Evolutionary conservation across 768 basidiomycete species (phyloP), one percentile per base, ranked within the genome.

Genomic region (Krasilnikovozyma curviuscula): DNA sequence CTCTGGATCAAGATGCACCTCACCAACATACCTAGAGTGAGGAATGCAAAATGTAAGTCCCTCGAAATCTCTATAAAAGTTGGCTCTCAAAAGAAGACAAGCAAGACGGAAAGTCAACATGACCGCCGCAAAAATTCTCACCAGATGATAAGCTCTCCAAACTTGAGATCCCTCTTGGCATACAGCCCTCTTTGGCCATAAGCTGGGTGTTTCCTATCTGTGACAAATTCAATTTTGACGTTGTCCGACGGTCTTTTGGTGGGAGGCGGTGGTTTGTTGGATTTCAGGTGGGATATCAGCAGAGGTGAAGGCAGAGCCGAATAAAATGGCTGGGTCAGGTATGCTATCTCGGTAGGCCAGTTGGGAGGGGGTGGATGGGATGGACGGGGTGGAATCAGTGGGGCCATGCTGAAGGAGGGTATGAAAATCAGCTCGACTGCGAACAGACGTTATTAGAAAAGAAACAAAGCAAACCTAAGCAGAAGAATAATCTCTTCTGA

Each of bases 61-160:
- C n/a, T n/a, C n/a, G n/a, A n/a, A n/a, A n/a, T n/a, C n/a, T n/a
- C n/a, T n/a, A n/a, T n/a, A n/a, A n/a, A n/a, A n/a, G n/a, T n/a
- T n/a, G n/a, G n/a, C n/a, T n/a, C n/a, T n/a, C n/a, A 40, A 23
- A 43, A 16, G 24, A 14, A 23, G 32, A 43, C 6, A 14, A 13
- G n/a, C 44, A 34, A 18, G 19, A 18, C 23, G 44, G 33, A n/a
- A 2, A 18, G 19, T 44, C 42, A 29, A 16, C 42, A 19, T 19
- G 16, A 16, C 16, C n/a, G 21, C 14, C 6, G 16, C 5, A 33
- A 13, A 4, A 12, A 30, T 24, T 21, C 50, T 25, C 34, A 50
- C 50, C 50, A 52, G 23, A 47, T 21, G 27, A 52, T 38, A 9
- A 52, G 39, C 28, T 52, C 50, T 5, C 50, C 50, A 29, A 42